Evolutionary conservation across 257 asterid genomes (phyloP).

Genomic region (Mentha longifolia): DNA sequence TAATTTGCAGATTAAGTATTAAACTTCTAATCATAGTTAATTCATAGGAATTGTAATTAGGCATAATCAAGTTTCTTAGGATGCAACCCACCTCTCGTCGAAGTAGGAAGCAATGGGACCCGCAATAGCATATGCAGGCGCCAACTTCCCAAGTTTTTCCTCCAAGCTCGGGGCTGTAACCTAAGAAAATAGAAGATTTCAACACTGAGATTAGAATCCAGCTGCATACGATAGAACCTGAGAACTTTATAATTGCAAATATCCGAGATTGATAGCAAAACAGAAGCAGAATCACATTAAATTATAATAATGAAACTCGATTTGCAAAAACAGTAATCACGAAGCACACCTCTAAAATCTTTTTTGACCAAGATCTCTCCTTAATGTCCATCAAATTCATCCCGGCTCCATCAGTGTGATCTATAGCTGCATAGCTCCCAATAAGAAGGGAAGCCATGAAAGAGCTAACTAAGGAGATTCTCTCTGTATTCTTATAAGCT

Average conservation of each 20-base stretch:
- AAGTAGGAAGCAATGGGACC: slow-evolving; percentile 69
- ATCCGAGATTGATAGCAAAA: not conserved
- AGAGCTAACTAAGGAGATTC: slow-evolving; percentile 89
- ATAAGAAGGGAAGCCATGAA: slow-evolving; percentile 90
- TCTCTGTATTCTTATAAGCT: slow-evolving; percentile 71
- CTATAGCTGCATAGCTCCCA: slow-evolving; percentile 81
- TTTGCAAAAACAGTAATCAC: not conserved
- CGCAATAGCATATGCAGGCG: slow-evolving; percentile 87
- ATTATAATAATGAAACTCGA: not conserved
- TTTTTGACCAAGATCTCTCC: slow-evolving; percentile 72
- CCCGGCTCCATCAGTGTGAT: slow-evolving; percentile 98
- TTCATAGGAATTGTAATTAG: slow-evolving; percentile 3
- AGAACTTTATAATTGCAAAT: slow-evolving; percentile 1
- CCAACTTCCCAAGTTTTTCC: slow-evolving; percentile 78
- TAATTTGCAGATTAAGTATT: not conserved
- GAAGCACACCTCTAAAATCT: slow-evolving; percentile 60
- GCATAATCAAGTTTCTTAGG: slow-evolving; percentile 4
- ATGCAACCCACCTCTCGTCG: slow-evolving; percentile 64
- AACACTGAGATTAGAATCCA: slow-evolving; percentile 17
- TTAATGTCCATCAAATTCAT: slow-evolving; percentile 96
- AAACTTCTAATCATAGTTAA: not conserved
- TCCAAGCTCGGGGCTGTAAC: slow-evolving; percentile 89
- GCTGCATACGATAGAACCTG: not conserved
- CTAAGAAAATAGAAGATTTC: slow-evolving; percentile 39
- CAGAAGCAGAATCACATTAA: not conserved